These are phyloP conservation scores for Lathyrus oleraceus DNA, from an alignment of 306 rosid species.

Conservation along the genomic window DNA sequence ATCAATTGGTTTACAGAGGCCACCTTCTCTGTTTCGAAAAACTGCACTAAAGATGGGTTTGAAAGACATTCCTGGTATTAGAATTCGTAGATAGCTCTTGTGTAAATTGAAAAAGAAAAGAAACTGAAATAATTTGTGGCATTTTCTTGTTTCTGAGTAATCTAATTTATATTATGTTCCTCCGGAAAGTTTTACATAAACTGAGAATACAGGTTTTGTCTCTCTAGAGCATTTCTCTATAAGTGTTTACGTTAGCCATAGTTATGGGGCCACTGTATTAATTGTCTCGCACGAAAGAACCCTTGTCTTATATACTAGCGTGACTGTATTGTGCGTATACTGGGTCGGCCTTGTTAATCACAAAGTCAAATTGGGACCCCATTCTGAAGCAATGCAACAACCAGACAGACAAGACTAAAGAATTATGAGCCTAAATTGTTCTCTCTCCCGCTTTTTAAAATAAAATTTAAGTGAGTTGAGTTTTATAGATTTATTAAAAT, in stretches of 20 bases:
- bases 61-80: constrained; percentile 85
- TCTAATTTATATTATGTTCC: neutral
- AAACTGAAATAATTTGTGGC: neutral
- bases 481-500: too few species aligned
- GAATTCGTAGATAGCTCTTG: constrained; percentile 54
- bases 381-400: neutral
- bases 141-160: neutral
- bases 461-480: too few species aligned
- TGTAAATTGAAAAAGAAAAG: neutral
- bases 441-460: too few species aligned
- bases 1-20: constrained; percentile 80
- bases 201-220: neutral
- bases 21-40: constrained; percentile 77
- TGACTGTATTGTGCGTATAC: neutral
- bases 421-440: neutral
- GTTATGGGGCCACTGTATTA: neutral
- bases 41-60: constrained; percentile 91
- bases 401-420: neutral
- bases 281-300: neutral
- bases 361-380: constrained; percentile 5
- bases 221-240: neutral
- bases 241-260: neutral
- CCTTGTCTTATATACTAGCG: neutral
- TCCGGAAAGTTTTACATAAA: neutral
- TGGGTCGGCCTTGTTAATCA: neutral